These are phyloP conservation scores for Pseudotulostoma volvatum DNA, from an alignment of 495 filamentous ascomycete species.

Conservation along the genomic window DNA sequence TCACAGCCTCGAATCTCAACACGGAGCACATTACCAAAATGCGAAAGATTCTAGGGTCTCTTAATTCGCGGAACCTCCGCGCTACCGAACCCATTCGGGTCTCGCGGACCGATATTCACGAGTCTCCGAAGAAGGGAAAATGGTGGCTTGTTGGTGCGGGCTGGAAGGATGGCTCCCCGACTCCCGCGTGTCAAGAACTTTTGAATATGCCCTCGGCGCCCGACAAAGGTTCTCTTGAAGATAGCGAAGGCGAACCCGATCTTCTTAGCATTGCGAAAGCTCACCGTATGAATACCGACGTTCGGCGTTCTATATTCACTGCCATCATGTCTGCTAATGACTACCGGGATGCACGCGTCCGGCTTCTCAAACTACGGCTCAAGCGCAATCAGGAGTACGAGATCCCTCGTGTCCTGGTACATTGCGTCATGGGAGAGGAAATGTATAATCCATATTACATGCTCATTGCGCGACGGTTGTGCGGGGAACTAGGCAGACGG, in stretches of 20 bases:
- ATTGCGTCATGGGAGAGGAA: constrained; percentile 70
- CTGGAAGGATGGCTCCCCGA: constrained; percentile 44
- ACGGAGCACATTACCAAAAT: constrained; percentile 69
- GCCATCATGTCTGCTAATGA: constrained; percentile 71
- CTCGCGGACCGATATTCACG: constrained; percentile 59
- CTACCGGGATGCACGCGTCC: constrained; percentile 63
- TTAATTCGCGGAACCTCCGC: constrained; percentile 51
- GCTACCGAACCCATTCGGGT: constrained; percentile 70
- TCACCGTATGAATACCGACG: constrained; percentile 87
- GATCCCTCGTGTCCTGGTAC: constrained; percentile 73
- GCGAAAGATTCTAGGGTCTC: constrained; percentile 61
- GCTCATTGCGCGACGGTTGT: constrained; percentile 59
- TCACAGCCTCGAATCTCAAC: constrained; percentile 41
- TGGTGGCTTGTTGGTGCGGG: constrained; percentile 97
- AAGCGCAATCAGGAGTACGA: constrained; percentile 76
- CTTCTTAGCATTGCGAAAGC: constrained; percentile 59
- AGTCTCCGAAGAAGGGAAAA: constrained; percentile 76
- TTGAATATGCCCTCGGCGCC: constrained; percentile 10
- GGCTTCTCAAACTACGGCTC: constrained; percentile 64
- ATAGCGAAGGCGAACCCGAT: constrained; percentile 44
- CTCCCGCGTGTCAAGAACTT: constrained; percentile 24
- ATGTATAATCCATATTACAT: constrained; percentile 89
- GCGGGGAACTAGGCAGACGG: constrained; percentile 44
- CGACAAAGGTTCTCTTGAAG: constrained; percentile 12
- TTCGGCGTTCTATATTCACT: constrained; percentile 83